Percentiles rank a stretch among this genome's conserved stretches.
Evolutionary conservation across 768 basidiomycete species (phyloP).

Genomic region (Amanita rimosa): DNA sequence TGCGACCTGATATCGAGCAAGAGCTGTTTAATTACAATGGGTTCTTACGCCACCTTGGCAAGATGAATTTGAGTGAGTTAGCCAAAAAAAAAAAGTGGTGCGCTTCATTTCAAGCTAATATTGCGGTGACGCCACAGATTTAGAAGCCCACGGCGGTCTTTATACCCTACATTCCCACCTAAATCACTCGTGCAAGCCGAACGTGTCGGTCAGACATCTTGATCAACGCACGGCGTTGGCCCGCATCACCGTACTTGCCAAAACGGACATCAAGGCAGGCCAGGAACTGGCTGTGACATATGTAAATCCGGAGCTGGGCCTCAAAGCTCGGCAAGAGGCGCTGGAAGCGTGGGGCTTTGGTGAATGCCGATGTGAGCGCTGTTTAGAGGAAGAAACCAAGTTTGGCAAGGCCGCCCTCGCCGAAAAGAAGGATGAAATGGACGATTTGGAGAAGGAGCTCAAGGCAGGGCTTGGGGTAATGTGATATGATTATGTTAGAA

Average conservation of each 20-base stretch:
- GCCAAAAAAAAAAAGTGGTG: slow-evolving; percentile 3
- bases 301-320: slow-evolving; percentile 51
- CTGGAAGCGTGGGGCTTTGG: slow-evolving; percentile 71
- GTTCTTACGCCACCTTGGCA: slow-evolving; percentile 61
- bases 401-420: slow-evolving; percentile 18
- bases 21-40: slow-evolving; percentile 69
- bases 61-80: slow-evolving; percentile 73
- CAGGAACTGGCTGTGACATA: slow-evolving; percentile 76
- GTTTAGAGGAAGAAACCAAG: slow-evolving; percentile 42
- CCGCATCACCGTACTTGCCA: slow-evolving; percentile 68
- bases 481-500: slow-evolving; percentile 11
- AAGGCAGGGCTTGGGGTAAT: slow-evolving; percentile 54
- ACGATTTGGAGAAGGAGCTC: slow-evolving; percentile 46
- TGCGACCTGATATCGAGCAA: slow-evolving; percentile 32
- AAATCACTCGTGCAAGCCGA: slow-evolving; percentile 80
- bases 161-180: slow-evolving; percentile 81
- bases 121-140: slow-evolving; percentile 29
- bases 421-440: slow-evolving; percentile 19
- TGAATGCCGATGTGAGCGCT: slow-evolving; percentile 56
- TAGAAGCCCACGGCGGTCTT: slow-evolving; percentile 80
- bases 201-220: slow-evolving; percentile 67
- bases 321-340: slow-evolving; percentile 35
- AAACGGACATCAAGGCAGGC: slow-evolving; percentile 46
- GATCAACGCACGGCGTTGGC: slow-evolving; percentile 58
- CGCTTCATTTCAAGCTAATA: background rate